These are phyloP conservation scores for Coniochaeta pulveracea DNA, from an alignment of 2,329 filamentous ascomycete species.

Conservation along the genomic window DNA sequence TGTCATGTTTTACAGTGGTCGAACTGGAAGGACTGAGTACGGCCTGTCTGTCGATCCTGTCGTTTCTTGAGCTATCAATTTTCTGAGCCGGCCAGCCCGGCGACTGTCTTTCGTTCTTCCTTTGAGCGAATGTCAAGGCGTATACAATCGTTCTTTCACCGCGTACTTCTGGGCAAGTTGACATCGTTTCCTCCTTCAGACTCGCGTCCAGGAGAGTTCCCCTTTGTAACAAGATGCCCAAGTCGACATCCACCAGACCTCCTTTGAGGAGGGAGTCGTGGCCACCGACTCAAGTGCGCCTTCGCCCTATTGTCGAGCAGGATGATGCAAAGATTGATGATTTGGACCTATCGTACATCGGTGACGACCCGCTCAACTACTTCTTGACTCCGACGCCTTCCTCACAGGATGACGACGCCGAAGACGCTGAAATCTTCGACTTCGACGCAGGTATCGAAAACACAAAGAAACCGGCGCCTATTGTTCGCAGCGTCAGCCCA, in stretches of 20 bases:
- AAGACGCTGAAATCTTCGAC: conserved; percentile 29
- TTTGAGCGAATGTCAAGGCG: conserved; percentile 5
- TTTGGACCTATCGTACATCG: conserved; percentile 24
- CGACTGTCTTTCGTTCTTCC: conserved; percentile 10
- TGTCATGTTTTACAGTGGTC: too few relatives aligned
- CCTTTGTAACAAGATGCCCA: too few relatives aligned
- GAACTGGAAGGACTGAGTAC: too few relatives aligned
- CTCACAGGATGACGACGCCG: conserved; percentile 24
- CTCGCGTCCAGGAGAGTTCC: conserved; percentile 3
- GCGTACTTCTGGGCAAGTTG: too few relatives aligned
- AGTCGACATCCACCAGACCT: conserved; percentile 23
- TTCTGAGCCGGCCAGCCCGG: conserved; percentile 21
- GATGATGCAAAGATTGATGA: conserved; percentile 32
- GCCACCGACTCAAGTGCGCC: conserved; percentile 38
- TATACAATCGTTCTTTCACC: conserved; percentile 2
- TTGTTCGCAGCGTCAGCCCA: conserved; percentile 44
- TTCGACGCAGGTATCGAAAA: conserved; percentile 48
- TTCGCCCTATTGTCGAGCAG: conserved; percentile 29
- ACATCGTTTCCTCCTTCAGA: neutral
- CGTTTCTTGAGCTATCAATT: too few relatives aligned
- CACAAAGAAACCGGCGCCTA: conserved; percentile 28
- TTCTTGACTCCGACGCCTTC: conserved; percentile 40
- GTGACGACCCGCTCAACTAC: conserved; percentile 42
- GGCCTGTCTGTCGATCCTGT: too few relatives aligned
- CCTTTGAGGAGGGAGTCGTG: conserved; percentile 32